Evolutionary conservation across 371 early-diverging fungal genomes (phyloP).

Genomic region (Thermomucor indicae-seudaticae): DNA sequence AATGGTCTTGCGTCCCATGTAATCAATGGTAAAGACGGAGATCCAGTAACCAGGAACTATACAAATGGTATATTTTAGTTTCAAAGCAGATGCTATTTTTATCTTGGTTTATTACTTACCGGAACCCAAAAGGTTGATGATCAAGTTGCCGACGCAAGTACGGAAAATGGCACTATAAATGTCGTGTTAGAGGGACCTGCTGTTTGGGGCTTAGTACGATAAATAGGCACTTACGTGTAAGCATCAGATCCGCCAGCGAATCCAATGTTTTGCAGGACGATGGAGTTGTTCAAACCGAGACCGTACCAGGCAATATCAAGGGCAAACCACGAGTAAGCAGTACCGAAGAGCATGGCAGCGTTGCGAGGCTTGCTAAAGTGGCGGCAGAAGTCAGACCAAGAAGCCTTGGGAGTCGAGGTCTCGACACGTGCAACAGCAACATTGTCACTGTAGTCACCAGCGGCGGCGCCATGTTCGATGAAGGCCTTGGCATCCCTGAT

Average conservation of each 20-base stretch:
- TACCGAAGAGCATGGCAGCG: constrained; percentile 53
- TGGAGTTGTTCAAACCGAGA: constrained; percentile 75
- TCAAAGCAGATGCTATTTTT: too few relatives aligned
- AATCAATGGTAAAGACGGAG: constrained; percentile 78
- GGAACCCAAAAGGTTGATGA: constrained; percentile 78
- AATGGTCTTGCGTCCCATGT: constrained; percentile 78
- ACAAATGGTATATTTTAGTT: background rate
- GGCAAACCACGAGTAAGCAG: constrained; percentile 67
- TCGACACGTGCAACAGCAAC: constrained; percentile 16
- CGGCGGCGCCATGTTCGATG: constrained; percentile 25
- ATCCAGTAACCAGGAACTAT: constrained; percentile 83
- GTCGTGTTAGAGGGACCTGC: too few relatives aligned
- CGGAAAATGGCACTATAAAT: constrained; percentile 45
- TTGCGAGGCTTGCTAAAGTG: constrained; percentile 60
- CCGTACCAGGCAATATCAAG: constrained; percentile 90
- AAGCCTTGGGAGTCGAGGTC: constrained; percentile 27
- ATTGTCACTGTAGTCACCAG: constrained; percentile 29
- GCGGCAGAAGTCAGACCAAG: constrained; percentile 52
- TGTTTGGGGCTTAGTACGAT: too few relatives aligned
- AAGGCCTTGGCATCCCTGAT: constrained; percentile 48
- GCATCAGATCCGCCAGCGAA: constrained; percentile 53
- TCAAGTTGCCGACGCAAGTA: constrained; percentile 67
- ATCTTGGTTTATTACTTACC: background rate
- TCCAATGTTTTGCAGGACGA: constrained; percentile 63
- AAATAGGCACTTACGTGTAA: constrained; percentile 20